Percentiles rank a stretch among this genome's conserved stretches.
phyloP scores from a whole-genome alignment of 331 rosid genomes.

The Telfairia occidentalis region DNA sequence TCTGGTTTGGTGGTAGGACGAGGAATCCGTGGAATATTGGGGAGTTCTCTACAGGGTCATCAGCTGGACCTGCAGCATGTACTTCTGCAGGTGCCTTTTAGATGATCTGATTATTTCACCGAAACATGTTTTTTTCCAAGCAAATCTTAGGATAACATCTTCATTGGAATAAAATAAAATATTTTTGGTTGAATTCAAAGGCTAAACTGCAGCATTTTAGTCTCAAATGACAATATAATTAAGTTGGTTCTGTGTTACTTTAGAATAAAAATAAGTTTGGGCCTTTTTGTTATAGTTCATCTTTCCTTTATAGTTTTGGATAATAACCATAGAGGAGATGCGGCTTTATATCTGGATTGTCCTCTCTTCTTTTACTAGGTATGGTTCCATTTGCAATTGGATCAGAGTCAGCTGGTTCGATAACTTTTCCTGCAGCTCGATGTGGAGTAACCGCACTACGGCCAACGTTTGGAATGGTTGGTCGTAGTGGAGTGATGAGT shows the following conservation, averaged over 20 bases:
- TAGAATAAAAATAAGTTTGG: background rate
- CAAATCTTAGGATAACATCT: background rate
- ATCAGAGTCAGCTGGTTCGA: constrained; percentile 66
- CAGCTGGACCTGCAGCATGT: constrained; percentile 70
- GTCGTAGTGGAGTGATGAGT: constrained; percentile 79
- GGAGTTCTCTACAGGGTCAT: constrained; percentile 64
- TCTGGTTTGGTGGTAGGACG: constrained; percentile 77
- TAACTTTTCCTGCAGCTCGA: constrained; percentile 63
- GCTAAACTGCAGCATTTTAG: background rate
- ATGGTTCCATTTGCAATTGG: constrained; percentile 76
- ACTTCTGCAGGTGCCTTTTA: constrained; percentile 45
- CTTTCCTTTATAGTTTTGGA: background rate
- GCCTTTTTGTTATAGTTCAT: background rate
- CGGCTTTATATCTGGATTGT: background rate
- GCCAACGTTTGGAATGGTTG: constrained; percentile 67
- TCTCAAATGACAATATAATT: background rate
- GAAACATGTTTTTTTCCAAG: background rate
- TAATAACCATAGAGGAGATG: background rate
- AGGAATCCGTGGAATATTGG: constrained; percentile 67
- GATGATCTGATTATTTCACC: background rate
- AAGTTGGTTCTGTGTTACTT: background rate
- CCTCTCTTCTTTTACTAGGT: constrained; percentile 22
- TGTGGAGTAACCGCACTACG: constrained; percentile 77
- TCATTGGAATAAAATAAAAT: background rate
- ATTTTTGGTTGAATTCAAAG: background rate